Evolutionary conservation across 257 asterid species (phyloP), one percentile per base, ranked within the genome.

Genomic region (Lavandula angustifolia): DNA sequence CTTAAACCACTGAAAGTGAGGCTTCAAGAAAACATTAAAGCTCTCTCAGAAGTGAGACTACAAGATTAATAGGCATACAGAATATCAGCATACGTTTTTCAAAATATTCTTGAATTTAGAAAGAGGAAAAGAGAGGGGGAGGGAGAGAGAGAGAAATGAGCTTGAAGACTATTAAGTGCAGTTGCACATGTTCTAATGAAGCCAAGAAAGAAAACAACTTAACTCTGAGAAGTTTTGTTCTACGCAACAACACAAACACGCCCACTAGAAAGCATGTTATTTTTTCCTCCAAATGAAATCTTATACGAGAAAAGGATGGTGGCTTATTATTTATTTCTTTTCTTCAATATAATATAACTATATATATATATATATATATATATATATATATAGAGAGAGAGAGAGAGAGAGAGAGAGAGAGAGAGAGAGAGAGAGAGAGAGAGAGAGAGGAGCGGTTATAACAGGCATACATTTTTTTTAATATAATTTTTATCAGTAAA

Each of bases 201-300:
- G 73, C 77, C 87, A 81, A 82, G 68, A 78, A 54, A 75, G 53
- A 70, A 78, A 72, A 64, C 75, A 85, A 78, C 73, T 63, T 35
- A 68, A 75, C 71, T 57, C 66, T 1, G 38, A 69, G 57, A 22
- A 60, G 6, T 64, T 66, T 66, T 68, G 67, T 60, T 74, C 69
- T 69, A 12, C 31, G 47, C 46, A 54, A 34, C 41, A 8, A 54
- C 6, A 51, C 41, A 34, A 13, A 34, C 62, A 58, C 35, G 66
- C 33, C 35, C 61, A 65, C 14, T 32, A 60, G 27, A 63, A 70
- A 47, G 13, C 56, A 41, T 63, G 17, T n/a, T n/a, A n/a, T 66
- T 60, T 54, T 29, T 46, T 61, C 44, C 32, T 49, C 63, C 61
- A 65, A 35, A 59, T 22, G 27, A 22, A 44, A n/a, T 41, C 53